A percentile compares a stretch with the other conserved stretches of the same genome.
Evolutionary conservation across 768 basidiomycete genomes (phyloP).

Genomic region (Xanthoconium purpureum): DNA sequence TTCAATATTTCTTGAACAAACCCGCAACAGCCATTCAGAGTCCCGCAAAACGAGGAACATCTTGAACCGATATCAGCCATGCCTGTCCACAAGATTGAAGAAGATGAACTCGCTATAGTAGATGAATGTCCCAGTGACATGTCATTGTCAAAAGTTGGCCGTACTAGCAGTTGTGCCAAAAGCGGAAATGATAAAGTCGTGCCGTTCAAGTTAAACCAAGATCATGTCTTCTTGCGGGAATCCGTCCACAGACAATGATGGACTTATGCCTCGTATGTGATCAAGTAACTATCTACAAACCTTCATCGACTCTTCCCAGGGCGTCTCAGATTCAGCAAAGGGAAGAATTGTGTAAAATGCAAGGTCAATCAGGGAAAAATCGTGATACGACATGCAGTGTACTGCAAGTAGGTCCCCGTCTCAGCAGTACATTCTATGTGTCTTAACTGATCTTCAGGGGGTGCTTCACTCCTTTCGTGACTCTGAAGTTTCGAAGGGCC

Average conservation of each 20-base stretch:
- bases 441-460: slow-evolving; percentile 36
- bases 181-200: too few relatives aligned
- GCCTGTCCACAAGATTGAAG: too few relatives aligned
- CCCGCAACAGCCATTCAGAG: too few relatives aligned
- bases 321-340: slow-evolving; percentile 64
- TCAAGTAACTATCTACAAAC: neutral
- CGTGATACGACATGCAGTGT: slow-evolving; percentile 75
- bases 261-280: slow-evolving; percentile 63
- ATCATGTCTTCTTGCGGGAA: slow-evolving; percentile 53
- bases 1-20: too few relatives aligned
- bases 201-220: too few relatives aligned
- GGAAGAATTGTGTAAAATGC: slow-evolving; percentile 70
- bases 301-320: slow-evolving; percentile 37
- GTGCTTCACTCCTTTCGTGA: slow-evolving; percentile 65
- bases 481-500: slow-evolving; percentile 59
- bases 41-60: too few relatives aligned
- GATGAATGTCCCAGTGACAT: too few relatives aligned
- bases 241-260: slow-evolving; percentile 55
- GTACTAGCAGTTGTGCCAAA: too few relatives aligned
- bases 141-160: too few relatives aligned
- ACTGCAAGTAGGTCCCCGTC: slow-evolving; percentile 64
- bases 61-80: too few relatives aligned
- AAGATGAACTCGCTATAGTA: too few relatives aligned
- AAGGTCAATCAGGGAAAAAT: slow-evolving; percentile 62
- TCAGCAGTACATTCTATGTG: slow-evolving; percentile 5